Conservation (phyloP, 176 grass and related monocot genomes). For the Zoysia japonica region DNA sequence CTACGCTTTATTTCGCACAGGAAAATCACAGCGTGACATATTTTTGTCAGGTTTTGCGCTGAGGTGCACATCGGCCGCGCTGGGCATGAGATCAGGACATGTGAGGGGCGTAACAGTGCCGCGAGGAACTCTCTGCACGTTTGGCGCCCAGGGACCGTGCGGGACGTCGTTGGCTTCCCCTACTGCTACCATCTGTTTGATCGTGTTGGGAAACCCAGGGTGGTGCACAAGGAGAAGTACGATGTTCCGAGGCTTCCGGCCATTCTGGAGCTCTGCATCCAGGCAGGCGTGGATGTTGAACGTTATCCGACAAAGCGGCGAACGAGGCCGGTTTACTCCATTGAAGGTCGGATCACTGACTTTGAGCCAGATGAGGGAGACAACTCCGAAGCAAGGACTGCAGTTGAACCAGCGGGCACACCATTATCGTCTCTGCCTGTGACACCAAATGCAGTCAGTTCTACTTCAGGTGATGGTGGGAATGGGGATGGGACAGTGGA, state of each 20-base stretch:
- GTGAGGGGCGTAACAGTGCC: constrained; percentile 55
- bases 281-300: constrained; percentile 56
- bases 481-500: background rate
- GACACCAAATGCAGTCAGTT: background rate
- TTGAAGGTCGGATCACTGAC: constrained; percentile 67
- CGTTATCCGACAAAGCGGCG: constrained; percentile 63
- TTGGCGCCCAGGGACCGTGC: constrained; percentile 47
- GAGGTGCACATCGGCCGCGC: constrained; percentile 57
- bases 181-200: constrained; percentile 82
- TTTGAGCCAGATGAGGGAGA: constrained; percentile 54
- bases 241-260: constrained; percentile 49
- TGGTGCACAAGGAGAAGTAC: constrained; percentile 72
- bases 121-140: constrained; percentile 67
- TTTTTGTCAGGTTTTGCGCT: constrained; percentile 47
- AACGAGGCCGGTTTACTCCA: constrained; percentile 57
- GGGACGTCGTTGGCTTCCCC: constrained; percentile 57
- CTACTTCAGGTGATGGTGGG: background rate
- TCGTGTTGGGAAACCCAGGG: constrained; percentile 58
- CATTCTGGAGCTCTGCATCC: constrained; percentile 74
- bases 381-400: background rate
- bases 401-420: background rate
- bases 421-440: background rate
- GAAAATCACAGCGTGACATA: background rate
- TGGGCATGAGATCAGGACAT: constrained; percentile 66
- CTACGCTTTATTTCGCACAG: background rate